Conservation (phyloP, 768 basidiomycete genomes). For the Tephrocybe sp. region DNA sequence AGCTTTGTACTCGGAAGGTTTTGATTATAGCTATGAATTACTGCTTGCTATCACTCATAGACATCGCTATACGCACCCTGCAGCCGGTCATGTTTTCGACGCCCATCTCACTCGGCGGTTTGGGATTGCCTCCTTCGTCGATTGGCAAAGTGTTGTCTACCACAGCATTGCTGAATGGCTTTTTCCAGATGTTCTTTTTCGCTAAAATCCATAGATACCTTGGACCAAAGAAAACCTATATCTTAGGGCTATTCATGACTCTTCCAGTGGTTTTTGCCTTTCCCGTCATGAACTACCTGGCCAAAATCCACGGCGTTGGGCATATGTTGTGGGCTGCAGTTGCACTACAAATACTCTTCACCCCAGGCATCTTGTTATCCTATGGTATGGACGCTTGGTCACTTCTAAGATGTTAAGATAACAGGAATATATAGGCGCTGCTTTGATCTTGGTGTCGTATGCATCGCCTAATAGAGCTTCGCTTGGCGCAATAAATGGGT, state of each 20-base stretch:
- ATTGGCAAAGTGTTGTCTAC: constrained; percentile 67
- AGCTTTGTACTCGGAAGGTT: constrained; percentile 52
- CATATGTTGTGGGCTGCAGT: constrained; percentile 48
- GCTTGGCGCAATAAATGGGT: constrained; percentile 46
- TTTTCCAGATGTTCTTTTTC: constrained; percentile 69
- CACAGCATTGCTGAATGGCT: constrained; percentile 62
- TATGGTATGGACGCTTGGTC: neutral
- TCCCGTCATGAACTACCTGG: constrained; percentile 61
- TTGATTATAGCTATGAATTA: constrained; percentile 65
- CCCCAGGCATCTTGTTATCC: constrained; percentile 51
- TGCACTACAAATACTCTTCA: constrained; percentile 44
- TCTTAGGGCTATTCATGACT: constrained; percentile 45
- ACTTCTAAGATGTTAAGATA: neutral
- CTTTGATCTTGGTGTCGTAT: constrained; percentile 68
- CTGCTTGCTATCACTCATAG: constrained; percentile 58
- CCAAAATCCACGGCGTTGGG: constrained; percentile 46
- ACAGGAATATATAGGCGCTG: constrained; percentile 46
- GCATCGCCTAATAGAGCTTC: constrained; percentile 65
- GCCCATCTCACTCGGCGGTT: constrained; percentile 63
- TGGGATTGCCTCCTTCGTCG: constrained; percentile 61
- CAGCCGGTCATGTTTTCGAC: constrained; percentile 76
- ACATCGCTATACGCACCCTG: constrained; percentile 64
- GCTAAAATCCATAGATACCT: constrained; percentile 57
- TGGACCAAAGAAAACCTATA: constrained; percentile 63
- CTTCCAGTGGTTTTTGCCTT: constrained; percentile 56